Evolutionary conservation across 2,329 filamentous ascomycete genomes (phyloP).

Genomic region (Scedosporium minutisporum): DNA sequence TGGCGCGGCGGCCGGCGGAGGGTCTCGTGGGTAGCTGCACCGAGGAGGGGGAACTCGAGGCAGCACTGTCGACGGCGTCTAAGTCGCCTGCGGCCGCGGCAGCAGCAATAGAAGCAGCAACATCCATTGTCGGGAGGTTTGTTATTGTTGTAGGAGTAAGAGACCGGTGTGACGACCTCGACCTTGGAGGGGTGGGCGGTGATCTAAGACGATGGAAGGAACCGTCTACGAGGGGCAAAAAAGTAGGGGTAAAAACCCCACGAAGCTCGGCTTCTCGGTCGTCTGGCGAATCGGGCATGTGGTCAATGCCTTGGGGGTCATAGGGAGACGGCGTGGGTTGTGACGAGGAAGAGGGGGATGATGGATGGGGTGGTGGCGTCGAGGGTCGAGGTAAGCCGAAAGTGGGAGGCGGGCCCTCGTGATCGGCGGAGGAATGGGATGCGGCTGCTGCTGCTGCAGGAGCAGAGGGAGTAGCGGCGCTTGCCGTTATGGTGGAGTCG

Average conservation of each 20-base stretch:
- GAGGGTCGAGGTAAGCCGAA: slow-evolving; percentile 5
- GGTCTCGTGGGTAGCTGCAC: not conserved
- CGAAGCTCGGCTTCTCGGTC: slow-evolving; percentile 32
- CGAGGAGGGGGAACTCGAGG: not conserved
- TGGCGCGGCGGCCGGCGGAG: slow-evolving; percentile 18
- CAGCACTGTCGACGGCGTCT: not conserved
- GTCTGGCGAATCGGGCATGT: slow-evolving; percentile 23
- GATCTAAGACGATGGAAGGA: slow-evolving; percentile 16
- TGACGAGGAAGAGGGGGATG: not conserved
- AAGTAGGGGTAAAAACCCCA: slow-evolving; percentile 54
- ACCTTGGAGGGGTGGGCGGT: slow-evolving; percentile 10
- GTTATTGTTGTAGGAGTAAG: not conserved
- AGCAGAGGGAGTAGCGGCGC: slow-evolving; percentile 1
- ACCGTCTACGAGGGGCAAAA: slow-evolving; percentile 51
- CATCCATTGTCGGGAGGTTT: not conserved
- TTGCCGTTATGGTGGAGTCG: slow-evolving; percentile 14
- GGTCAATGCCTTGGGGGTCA: slow-evolving; percentile 8
- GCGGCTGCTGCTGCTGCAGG: not conserved
- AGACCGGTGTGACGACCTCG: not conserved
- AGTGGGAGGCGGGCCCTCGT: slow-evolving; percentile 12
- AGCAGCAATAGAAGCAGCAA: slow-evolving; percentile 2
- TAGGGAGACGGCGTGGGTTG: not conserved
- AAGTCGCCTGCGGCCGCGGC: not conserved
- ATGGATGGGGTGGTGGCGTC: slow-evolving; percentile 4
- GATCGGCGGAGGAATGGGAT: slow-evolving; percentile 10